These are phyloP conservation scores for Globisporangium cederbergense DNA, from an alignment of 352 stramenopile genomes.

Conservation along the genomic window DNA sequence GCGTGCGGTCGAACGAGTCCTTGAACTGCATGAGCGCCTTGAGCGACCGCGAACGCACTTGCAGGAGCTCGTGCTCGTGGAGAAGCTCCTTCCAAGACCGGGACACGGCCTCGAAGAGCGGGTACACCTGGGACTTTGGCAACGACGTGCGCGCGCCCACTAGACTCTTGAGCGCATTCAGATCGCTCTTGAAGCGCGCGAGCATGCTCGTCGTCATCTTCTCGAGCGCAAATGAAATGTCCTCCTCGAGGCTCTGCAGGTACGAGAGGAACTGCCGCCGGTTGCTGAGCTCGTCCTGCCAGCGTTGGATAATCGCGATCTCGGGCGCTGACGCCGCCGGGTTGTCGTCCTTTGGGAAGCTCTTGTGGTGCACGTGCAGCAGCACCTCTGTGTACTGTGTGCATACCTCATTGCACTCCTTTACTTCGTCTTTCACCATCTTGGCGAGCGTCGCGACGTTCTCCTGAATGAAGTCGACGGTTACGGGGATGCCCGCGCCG, in stretches of 20 bases:
- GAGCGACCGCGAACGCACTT: slow-evolving; percentile 61
- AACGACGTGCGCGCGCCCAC: slow-evolving; percentile 85
- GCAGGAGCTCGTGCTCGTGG: slow-evolving; percentile 65
- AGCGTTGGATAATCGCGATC: slow-evolving; percentile 62
- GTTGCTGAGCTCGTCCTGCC: slow-evolving; percentile 92
- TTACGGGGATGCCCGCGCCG: slow-evolving; percentile 74
- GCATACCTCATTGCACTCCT: slow-evolving; percentile 66
- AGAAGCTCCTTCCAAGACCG: slow-evolving; percentile 82
- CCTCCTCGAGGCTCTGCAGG: slow-evolving; percentile 89
- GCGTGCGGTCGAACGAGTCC: slow-evolving; percentile 58
- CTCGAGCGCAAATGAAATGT: slow-evolving; percentile 78
- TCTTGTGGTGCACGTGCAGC: slow-evolving; percentile 65
- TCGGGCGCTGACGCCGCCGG: slow-evolving; percentile 8
- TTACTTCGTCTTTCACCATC: slow-evolving; percentile 55
- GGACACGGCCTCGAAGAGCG: slow-evolving; percentile 89
- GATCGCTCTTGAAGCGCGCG: slow-evolving; percentile 63
- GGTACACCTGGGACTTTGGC: slow-evolving; percentile 93
- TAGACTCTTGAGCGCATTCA: slow-evolving; percentile 72
- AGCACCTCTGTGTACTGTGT: slow-evolving; percentile 81
- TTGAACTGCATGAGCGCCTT: slow-evolving; percentile 75
- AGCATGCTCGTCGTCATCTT: slow-evolving; percentile 71
- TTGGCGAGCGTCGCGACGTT: slow-evolving; percentile 39
- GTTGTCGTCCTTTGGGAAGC: slow-evolving; percentile 15
- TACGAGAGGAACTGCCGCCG: slow-evolving; percentile 90
- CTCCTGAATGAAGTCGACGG: slow-evolving; percentile 53